phyloP scores from a whole-genome alignment of 2,329 filamentous ascomycete genomes.

The Curvularia verruculosa region DNA sequence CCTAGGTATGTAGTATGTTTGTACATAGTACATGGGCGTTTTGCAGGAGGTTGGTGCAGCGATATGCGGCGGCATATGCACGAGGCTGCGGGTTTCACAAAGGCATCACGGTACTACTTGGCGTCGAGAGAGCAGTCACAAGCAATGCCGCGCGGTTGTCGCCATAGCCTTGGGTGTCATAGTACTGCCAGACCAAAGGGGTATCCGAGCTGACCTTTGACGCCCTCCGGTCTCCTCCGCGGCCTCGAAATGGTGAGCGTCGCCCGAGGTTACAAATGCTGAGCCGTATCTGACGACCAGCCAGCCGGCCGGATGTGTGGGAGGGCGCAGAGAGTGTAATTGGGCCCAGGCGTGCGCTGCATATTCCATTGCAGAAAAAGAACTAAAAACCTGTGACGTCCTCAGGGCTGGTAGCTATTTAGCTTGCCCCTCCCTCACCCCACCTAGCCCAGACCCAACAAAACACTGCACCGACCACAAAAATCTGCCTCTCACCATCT shows the following conservation, averaged over 20 bases:
- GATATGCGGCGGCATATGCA: constrained; percentile 21
- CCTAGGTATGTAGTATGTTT: too few species aligned
- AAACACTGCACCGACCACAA: constrained; percentile 31
- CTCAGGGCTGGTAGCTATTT: constrained; percentile 23
- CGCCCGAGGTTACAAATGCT: constrained; percentile 34
- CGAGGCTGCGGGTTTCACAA: constrained; percentile 25
- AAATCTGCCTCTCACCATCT: constrained; percentile 29
- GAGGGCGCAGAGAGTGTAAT: constrained; percentile 34
- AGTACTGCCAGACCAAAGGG: constrained; percentile 17
- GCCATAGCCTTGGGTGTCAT: constrained; percentile 16
- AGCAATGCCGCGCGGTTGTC: constrained; percentile 3
- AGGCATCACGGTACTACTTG: constrained; percentile 12
- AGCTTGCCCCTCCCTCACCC: constrained; percentile 39
- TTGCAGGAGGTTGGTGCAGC: constrained; percentile 24
- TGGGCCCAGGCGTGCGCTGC: constrained; percentile 36
- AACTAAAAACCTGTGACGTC: constrained; percentile 39
- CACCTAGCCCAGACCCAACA: constrained; percentile 38
- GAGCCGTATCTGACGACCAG: constrained; percentile 21
- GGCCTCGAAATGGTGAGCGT: constrained; percentile 22
- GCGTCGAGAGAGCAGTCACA: constrained; percentile 5
- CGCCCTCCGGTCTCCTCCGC: constrained; percentile 36
- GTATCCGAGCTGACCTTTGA: constrained; percentile 16
- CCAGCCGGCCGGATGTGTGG: constrained; percentile 44
- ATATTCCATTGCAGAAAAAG: constrained; percentile 43
- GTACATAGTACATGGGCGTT: constrained; percentile 14